Conservation (phyloP, 345 rosid genomes). For the Combretum micranthum region DNA sequence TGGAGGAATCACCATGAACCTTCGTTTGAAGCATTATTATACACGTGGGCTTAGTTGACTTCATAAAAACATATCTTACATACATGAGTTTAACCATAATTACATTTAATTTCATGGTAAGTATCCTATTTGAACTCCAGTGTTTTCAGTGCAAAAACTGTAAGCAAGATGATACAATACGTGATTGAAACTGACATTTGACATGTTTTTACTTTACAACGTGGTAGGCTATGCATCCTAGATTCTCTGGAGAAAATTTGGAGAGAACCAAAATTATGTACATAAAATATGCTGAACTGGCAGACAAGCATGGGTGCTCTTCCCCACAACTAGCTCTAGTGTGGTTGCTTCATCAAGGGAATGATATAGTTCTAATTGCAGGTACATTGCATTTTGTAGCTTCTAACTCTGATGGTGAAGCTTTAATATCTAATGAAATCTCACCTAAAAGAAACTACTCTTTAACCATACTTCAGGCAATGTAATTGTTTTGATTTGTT, state of each 20-base stretch:
- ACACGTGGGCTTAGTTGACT: too few species aligned
- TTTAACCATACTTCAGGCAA: background rate
- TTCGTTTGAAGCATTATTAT: too few species aligned
- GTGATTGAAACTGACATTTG: background rate
- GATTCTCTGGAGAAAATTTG: conserved; percentile 29
- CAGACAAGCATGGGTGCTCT: conserved; percentile 28
- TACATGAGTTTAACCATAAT: too few species aligned
- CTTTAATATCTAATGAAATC: background rate
- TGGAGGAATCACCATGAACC: too few species aligned
- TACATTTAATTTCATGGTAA: too few species aligned
- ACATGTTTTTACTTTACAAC: background rate
- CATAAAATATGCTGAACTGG: conserved; percentile 19
- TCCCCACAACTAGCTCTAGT: conserved; percentile 44
- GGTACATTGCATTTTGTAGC: conserved; percentile 10
- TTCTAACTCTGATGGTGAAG: too few species aligned
- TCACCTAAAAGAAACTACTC: fast-evolving
- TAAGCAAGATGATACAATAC: too few species aligned
- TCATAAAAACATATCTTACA: too few species aligned
- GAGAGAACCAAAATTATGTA: conserved; percentile 43
- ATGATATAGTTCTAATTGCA: conserved; percentile 41
- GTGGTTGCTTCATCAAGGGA: conserved; percentile 42
- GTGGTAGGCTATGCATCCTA: conserved; percentile 24
- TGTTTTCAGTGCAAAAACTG: too few species aligned
- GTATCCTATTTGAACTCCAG: too few species aligned
- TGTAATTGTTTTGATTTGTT: too few species aligned